These are phyloP conservation scores for Alternaria tenuissima DNA, from an alignment of 2,329 filamentous ascomycete genomes.

Conservation along the genomic window DNA sequence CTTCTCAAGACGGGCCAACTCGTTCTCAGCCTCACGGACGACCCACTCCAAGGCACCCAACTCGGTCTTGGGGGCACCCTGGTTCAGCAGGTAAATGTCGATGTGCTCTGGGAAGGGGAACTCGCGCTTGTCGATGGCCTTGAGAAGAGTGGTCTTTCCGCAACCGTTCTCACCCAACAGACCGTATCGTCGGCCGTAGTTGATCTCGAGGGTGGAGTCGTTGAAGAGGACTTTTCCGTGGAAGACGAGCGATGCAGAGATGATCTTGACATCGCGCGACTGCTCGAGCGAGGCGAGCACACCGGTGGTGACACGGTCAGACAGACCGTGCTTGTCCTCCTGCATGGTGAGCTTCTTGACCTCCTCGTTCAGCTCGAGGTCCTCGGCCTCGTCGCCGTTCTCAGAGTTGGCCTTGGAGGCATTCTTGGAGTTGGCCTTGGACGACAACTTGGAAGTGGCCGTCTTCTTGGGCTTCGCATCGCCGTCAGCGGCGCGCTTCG, in stretches of 20 bases:
- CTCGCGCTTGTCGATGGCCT: constrained; percentile 91
- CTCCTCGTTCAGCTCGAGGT: constrained; percentile 72
- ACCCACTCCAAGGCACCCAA: constrained; percentile 97
- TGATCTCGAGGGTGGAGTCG: constrained; percentile 92
- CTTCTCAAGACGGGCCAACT: constrained; percentile 89
- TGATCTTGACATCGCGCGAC: constrained; percentile 97
- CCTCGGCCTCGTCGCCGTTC: constrained; percentile 74
- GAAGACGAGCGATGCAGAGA: constrained; percentile 91
- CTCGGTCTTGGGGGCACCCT: constrained; percentile 89
- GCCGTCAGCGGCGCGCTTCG: constrained; percentile 65
- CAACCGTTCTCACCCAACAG: constrained; percentile 98
- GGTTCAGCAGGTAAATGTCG: constrained; percentile 98
- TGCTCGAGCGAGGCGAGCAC: constrained; percentile 84
- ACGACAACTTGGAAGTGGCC: constrained; percentile 73
- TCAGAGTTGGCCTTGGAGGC: constrained; percentile 71
- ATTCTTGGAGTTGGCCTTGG: constrained; percentile 71
- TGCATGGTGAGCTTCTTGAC: constrained; percentile 89
- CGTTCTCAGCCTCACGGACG: constrained; percentile 89
- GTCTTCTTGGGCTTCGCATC: constrained; percentile 81
- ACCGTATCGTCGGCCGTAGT: constrained; percentile 91
- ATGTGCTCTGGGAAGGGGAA: constrained; percentile 95
- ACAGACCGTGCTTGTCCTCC: constrained; percentile 95
- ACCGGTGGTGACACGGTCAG: constrained; percentile 97
- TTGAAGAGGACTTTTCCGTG: constrained; percentile 96
- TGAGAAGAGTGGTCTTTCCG: constrained; percentile 97